Evolutionary conservation across 768 basidiomycete species (phyloP).

Genomic region (Termitomyces eurrhizus): DNA sequence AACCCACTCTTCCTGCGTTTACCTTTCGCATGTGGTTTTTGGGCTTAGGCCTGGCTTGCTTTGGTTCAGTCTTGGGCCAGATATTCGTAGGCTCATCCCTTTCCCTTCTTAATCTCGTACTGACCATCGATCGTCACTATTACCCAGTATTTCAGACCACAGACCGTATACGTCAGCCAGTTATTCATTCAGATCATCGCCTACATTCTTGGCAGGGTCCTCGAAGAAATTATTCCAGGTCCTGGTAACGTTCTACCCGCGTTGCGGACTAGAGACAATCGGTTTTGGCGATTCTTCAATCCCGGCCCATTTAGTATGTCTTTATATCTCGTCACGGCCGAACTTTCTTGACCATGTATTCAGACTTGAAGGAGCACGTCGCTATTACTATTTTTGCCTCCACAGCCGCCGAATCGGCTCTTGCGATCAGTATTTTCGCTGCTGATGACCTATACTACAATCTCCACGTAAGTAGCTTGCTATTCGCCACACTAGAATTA

Average conservation of each 20-base stretch:
- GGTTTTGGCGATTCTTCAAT: slow-evolving; percentile 55
- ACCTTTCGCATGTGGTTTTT: slow-evolving; percentile 58
- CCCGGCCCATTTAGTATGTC: slow-evolving; percentile 57
- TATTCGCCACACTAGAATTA: not conserved
- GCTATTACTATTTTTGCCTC: slow-evolving; percentile 59
- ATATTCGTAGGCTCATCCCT: slow-evolving; percentile 35
- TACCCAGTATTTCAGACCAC: slow-evolving; percentile 42
- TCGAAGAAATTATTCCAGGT: slow-evolving; percentile 38
- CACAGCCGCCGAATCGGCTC: slow-evolving; percentile 54
- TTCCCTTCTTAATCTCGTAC: not conserved
- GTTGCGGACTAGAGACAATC: slow-evolving; percentile 28
- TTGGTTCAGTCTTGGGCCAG: slow-evolving; percentile 48
- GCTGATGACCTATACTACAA: slow-evolving; percentile 47
- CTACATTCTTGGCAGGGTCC: slow-evolving; percentile 43
- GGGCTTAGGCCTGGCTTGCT: slow-evolving; percentile 50
- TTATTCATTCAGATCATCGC: slow-evolving; percentile 50
- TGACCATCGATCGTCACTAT: not conserved
- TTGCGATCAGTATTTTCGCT: slow-evolving; percentile 58
- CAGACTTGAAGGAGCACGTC: slow-evolving; percentile 55
- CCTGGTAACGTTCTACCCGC: slow-evolving; percentile 21
- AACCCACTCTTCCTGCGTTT: slow-evolving; percentile 43
- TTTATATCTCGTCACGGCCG: not conserved
- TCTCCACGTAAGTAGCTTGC: slow-evolving; percentile 26
- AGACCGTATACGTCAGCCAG: slow-evolving; percentile 35
- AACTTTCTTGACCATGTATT: not conserved